phyloP scores from a whole-genome alignment of 495 filamentous ascomycete species.

The Penicillium ucsense region DNA sequence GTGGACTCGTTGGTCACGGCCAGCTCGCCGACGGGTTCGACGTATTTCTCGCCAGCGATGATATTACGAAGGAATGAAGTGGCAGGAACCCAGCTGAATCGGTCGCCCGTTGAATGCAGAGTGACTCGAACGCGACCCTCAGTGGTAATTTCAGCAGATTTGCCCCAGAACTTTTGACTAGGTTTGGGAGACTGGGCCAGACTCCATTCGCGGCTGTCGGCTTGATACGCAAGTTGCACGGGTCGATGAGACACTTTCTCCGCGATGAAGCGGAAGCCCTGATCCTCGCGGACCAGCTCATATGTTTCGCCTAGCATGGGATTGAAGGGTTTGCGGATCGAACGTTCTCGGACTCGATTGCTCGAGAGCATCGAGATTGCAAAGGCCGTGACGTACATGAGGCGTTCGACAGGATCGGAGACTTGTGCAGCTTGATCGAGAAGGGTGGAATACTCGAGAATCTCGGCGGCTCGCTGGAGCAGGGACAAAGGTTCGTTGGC shows the following conservation, averaged over 20 bases:
- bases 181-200: conserved; percentile 79
- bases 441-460: conserved; percentile 78
- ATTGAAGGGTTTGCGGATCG: conserved; percentile 96
- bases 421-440: conserved; percentile 63
- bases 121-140: conserved; percentile 74
- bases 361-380: conserved; percentile 75
- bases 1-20: conserved; percentile 69
- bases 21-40: conserved; percentile 88
- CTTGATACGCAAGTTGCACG: conserved; percentile 86
- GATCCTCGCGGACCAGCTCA: conserved; percentile 83
- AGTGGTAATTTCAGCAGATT: conserved; percentile 84
- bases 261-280: conserved; percentile 78
- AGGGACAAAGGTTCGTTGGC: conserved; percentile 88
- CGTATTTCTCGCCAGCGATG: conserved; percentile 95
- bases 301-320: conserved; percentile 95
- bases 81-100: conserved; percentile 73
- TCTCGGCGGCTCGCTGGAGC: conserved; percentile 78
- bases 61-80: conserved; percentile 92
- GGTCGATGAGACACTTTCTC: conserved; percentile 93
- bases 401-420: conserved; percentile 51
- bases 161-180: conserved; percentile 97
- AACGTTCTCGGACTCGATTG: conserved; percentile 73
- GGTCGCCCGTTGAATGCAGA: conserved; percentile 61
- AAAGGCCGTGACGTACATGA: conserved; percentile 82
- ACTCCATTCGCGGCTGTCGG: conserved; percentile 74